Conservation (phyloP, 495 filamentous ascomycete genomes). For the Talaromyces adpressus region DNA sequence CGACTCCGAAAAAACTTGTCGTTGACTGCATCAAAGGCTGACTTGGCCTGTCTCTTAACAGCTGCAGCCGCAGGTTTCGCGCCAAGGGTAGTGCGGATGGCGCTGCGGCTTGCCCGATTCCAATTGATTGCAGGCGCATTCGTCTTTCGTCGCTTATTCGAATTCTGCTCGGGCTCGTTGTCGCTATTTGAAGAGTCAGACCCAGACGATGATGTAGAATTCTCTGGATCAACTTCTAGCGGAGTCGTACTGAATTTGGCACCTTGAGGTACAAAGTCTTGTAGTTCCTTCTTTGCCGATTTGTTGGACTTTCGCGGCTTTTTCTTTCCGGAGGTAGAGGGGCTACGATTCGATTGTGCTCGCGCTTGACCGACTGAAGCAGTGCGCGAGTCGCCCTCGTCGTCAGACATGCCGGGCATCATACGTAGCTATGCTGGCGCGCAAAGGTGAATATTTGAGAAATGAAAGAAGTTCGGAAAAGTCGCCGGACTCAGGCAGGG, state of each 20-base stretch:
- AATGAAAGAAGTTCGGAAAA: background rate
- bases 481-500: background rate
- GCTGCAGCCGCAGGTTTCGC: conserved; percentile 10
- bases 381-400: conserved; percentile 38
- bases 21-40: conserved; percentile 31
- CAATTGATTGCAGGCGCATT: conserved; percentile 31
- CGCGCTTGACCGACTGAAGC: conserved; percentile 30
- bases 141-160: conserved; percentile 9
- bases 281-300: conserved; percentile 17
- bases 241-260: conserved; percentile 27
- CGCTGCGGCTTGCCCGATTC: conserved; percentile 31
- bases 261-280: conserved; percentile 34
- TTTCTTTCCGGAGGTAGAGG: conserved; percentile 15
- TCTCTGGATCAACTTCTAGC: conserved; percentile 29
- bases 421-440: background rate
- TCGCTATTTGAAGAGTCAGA: conserved; percentile 15
- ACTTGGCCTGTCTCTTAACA: conserved; percentile 6
- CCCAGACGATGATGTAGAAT: conserved; percentile 23
- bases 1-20: conserved; percentile 33
- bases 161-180: conserved; percentile 2
- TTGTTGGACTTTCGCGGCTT: conserved; percentile 22
- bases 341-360: conserved; percentile 2
- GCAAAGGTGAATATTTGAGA: background rate
- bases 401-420: conserved; percentile 27
- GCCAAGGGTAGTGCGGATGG: conserved; percentile 30